Base-by-base conservation (phyloP, 371 early-diverging fungal species). In the Mucor lusitanicus region DNA sequence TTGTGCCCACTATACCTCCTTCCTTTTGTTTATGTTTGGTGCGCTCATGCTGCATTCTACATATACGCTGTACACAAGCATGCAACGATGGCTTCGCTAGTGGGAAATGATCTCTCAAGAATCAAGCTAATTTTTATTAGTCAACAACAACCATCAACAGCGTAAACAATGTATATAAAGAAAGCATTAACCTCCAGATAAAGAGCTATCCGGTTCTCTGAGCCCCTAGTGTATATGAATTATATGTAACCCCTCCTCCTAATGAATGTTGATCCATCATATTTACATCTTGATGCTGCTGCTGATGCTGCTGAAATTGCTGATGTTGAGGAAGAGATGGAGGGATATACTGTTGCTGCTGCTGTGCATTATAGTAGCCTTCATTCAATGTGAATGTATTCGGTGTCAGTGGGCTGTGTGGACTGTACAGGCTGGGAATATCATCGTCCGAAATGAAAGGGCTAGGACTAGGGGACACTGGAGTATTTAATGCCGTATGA, bases 401-500 rank as follows among this genome's bases (percentile, higher is more conserved):
- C 6, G 64, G 64, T 12, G 70, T 61, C 23, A 65, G 40, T 28
- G 70, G 70, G 35, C 65, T 70, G 32, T 70, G 65, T 35, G 65
- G 70, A 42, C 69, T 67, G 40, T 74, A 74, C 19, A 74, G 63
- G 61, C 64, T 70, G 19, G 64, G 59, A 33, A 68, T 65, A 54
- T 75, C 75, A 44, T 75, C 75, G 56, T 75, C 75, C 11, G 72
- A 44, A 12, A 68, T 65, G 60, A 75, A 69, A n/a, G 67, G 73
- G 25, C 70, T 73, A 17, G 73, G 68, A 30, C 70, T 73, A 44
- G 73, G 68, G 9, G 76, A 70, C 9, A 76, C 68, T 7, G 76
- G 76, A 23, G 73, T 69, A 56, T 72, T 76, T n/a, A 76, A 37
- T 61, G 76, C 76, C 40, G 73, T 69, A 28, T 76, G 70, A 61